Evolutionary conservation across 345 rosid genomes (phyloP).

Genomic region (Arabidopsis arenosa): DNA sequence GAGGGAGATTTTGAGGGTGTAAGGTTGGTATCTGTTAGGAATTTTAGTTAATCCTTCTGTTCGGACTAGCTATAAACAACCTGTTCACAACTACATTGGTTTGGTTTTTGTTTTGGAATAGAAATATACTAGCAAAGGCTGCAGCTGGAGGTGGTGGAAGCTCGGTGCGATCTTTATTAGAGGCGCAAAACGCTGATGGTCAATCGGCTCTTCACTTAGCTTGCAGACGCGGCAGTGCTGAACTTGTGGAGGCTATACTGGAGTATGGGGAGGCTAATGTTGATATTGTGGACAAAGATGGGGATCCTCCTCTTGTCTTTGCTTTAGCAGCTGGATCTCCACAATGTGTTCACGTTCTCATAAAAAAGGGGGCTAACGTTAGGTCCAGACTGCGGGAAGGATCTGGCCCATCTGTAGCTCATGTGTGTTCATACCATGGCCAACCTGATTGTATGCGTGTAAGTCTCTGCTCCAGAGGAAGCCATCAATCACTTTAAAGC

Average conservation of each 20-base stretch:
- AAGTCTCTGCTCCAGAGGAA: conserved; percentile 47
- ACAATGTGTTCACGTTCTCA: conserved; percentile 89
- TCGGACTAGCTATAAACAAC: conserved; percentile 31
- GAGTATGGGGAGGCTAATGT: conserved; percentile 71
- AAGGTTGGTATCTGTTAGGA: conserved; percentile 62
- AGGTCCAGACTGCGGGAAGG: conserved; percentile 89
- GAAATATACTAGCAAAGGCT: conserved; percentile 80
- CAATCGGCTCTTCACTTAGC: conserved; percentile 97
- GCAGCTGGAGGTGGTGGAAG: conserved; percentile 60
- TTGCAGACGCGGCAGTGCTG: conserved; percentile 92
- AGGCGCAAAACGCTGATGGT: conserved; percentile 90
- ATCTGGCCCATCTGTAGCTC: conserved; percentile 91
- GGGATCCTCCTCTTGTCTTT: conserved; percentile 97
- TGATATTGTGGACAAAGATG: conserved; percentile 91
- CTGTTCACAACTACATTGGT: conserved; percentile 23
- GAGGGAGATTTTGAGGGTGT: conserved; percentile 82
- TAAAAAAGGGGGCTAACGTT: conserved; percentile 83
- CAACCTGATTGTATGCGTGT: conserved; percentile 99
- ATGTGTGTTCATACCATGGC: conserved; percentile 98
- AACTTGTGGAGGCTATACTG: conserved; percentile 81
- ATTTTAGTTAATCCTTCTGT: conserved; percentile 22
- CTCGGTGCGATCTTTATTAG: conserved; percentile 64
- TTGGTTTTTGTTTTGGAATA: conserved; percentile 42
- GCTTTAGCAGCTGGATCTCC: conserved; percentile 99
- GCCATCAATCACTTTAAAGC: conserved; percentile 25